Evolutionary conservation across 768 basidiomycete species (phyloP), one percentile per base, ranked within the genome.

Genomic region (Termitomyces sp.): DNA sequence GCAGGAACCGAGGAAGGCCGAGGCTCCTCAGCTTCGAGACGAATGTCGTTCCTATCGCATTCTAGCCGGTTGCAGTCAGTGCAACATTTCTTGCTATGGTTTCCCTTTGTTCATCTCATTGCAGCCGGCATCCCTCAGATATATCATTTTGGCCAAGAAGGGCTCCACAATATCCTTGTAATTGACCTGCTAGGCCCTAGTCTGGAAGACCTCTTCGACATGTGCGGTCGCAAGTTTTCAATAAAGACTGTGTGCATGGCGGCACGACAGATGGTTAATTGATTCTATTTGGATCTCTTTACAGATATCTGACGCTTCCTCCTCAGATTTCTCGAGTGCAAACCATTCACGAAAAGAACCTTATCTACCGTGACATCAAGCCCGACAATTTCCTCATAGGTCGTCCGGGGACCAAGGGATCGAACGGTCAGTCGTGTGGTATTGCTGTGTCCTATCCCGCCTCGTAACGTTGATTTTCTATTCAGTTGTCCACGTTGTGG

Each of bases 211-310:
- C 79, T 99, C 56, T 99, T 99, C 71, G 97, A 99, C 75, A 95
- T 98, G 91, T 99, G 97, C 69, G 93, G 93, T 4, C 86, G 97
- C 66, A 98, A 97, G 74, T 98, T 99, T 75, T 88, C 88, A 61
- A 88, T 91, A 76, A 98, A 99, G 84, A 98, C 97, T 32, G 95
- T 97, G 40, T 97, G 94, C 75, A 96, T 98, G 95, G 93, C 94
- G 40, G 97, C 97, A 59, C 89, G 93, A 69, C 97, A 98, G 76
- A 98, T 94, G 91, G 91, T 91, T 61, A 82, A 68, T 36, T 32
- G 48, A 48, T 32, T 58, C 13, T 36, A 57, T 33, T 57, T 48
- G 60, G 38, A 49, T 55, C 43, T 50, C 28, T 57, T 26, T 50
- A 23, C 57, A 63, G 33, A 47, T 51, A 12, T 28, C 53, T 64